Evolutionary conservation across 2,329 filamentous ascomycete species (phyloP), one percentile per base, ranked within the genome.

Genomic region (Neopestalotiopsis sp.): DNA sequence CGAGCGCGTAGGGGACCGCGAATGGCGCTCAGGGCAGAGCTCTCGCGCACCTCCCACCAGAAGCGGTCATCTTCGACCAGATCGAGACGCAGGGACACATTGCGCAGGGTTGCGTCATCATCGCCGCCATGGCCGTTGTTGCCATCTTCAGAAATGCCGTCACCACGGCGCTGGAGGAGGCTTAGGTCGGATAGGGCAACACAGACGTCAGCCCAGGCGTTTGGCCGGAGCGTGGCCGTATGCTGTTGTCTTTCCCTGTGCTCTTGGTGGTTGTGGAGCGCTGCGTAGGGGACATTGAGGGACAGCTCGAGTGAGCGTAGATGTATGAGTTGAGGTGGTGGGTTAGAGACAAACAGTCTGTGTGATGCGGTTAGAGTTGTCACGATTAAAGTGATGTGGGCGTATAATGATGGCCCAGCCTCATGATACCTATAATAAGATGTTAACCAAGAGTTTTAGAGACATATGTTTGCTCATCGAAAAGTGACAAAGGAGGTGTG

Each of bases 21-120:
- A 1, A 76, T 64, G 13, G 72, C 69, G 49, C 70, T 69, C 2
- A 75, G 64, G 5, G 66, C 69, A 72, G 73, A 75, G 60, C 70
- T 70, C 69, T 76, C 73, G 64, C 73, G 73, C 7, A 75, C 73
- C 59, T 74, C 68, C 68, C 71, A 71, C 74, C 74, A 76, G 20
- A 67, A 60, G 10, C 69, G 66, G 30, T 68, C 45, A 32, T 62
- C 62, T 34, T 68, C 71, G 10, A 66, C 67, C 4, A 75, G 61
- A 38, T 71, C 72, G 2, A 76, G 71, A 5, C 74, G 72, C 6
- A 75, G 49, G 4, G 58, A 60, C 10, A 75, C 70, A 12, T 58
- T 63, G 14, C 60, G 65, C 12, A 76, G 66, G 6, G 70, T 65
- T 10, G 66, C 65, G 65, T 38, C 10, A 38, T 7, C 34, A 7